Base-by-base conservation (phyloP, 2,329 filamentous ascomycete species). In the Cordyceps sp. region DNA sequence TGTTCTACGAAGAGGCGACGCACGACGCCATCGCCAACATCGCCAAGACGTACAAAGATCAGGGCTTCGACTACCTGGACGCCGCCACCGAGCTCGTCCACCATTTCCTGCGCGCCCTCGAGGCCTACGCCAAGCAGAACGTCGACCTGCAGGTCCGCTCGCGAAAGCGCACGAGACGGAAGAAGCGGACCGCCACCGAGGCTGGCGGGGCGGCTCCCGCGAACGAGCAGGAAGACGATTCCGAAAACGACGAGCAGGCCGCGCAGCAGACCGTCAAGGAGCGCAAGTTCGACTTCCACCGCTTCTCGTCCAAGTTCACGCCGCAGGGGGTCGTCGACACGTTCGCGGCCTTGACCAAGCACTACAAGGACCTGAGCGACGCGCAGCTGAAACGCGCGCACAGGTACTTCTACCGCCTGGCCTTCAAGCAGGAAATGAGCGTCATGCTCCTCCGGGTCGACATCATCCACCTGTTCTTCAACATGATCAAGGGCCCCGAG, bases 1-100 rank as follows among this genome's bases (percentile, higher is more conserved):
- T 98, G n/a, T 98, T 98, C 52, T 98, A 98, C 56, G 90, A 98
- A 54, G 85, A 96, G 48, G 73, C 82, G 1, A 94, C 86, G 0
- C 86, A 98, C 46, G 88, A 98, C 38, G 69, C 81, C 17, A 71
- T 98, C 32, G 69, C 88, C 20, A 71, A 75, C 36, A 80, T 94
- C 33, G 65, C 88, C 1, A 69, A 78, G 39, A 77, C 69, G n/a
- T 96, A 92, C 59, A 93, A 92, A 42, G 83, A 88, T 37, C 90
- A 96, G 56, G 81, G 83, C 0, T 90, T 94, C 43, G 82, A 85
- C 34, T 98, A 94, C 43, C 66, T 98, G 2, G 86, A 98, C 53
- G 79, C 86, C 6, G 78, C 79, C 36, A 96, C 88, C 2, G 88
- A 98, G 45, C 71, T 96, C 25, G 69, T 81, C 0, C 85, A 96